Conservation (phyloP, 2,329 filamentous ascomycete genomes). For the Gnomoniopsis smithogilvyi region DNA sequence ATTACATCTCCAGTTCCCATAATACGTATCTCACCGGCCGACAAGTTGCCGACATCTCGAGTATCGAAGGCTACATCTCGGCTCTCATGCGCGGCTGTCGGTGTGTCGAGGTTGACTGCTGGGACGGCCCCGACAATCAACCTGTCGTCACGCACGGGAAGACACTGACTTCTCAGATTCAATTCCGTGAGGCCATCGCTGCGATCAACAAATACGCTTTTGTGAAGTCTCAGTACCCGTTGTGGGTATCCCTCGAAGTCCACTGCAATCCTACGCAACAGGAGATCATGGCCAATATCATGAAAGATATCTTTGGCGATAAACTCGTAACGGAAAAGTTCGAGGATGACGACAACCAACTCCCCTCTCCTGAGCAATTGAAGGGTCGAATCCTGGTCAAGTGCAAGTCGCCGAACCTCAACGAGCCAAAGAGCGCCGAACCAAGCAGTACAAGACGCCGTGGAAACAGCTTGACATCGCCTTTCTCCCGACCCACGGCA, state of each 20-base stretch:
- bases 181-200: slow-evolving; percentile 87
- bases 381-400: slow-evolving; percentile 86
- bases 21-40: slow-evolving; percentile 95
- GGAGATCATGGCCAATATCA: slow-evolving; percentile 81
- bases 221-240: slow-evolving; percentile 76
- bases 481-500: slow-evolving; percentile 61
- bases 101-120: slow-evolving; percentile 96
- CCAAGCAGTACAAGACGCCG: slow-evolving; percentile 45
- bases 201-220: slow-evolving; percentile 97
- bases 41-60: slow-evolving; percentile 86
- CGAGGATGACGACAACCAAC: slow-evolving; percentile 60
- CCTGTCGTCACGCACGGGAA: slow-evolving; percentile 89
- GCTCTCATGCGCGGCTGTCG: slow-evolving; percentile 86
- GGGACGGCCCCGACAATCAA: slow-evolving; percentile 86
- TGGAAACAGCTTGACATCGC: slow-evolving; percentile 74
- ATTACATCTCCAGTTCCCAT: slow-evolving; percentile 97
- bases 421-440: slow-evolving; percentile 36
- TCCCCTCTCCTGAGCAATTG: slow-evolving; percentile 85
- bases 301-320: slow-evolving; percentile 79
- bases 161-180: slow-evolving; percentile 83
- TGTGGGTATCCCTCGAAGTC: slow-evolving; percentile 94
- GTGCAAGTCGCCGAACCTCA: slow-evolving; percentile 75
- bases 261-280: slow-evolving; percentile 87
- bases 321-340: slow-evolving; percentile 75
- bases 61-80: slow-evolving; percentile 90